Evolutionary conservation across 83 land plant species (phyloP).

Genomic region (Thuja plicata): DNA sequence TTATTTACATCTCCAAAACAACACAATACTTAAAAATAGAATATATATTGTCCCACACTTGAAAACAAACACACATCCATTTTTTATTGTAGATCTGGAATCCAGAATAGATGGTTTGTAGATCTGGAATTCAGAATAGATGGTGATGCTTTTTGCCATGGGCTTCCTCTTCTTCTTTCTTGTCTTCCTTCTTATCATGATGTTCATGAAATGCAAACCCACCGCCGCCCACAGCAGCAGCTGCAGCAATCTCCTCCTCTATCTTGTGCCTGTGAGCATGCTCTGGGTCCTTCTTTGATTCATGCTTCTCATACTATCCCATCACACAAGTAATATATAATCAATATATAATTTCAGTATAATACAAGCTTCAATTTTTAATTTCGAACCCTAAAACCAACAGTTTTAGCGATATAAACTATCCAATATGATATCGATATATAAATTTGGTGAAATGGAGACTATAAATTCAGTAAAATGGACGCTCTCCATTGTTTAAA

Average conservation of each 20-base stretch:
- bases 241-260: slow-evolving; percentile 21
- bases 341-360: neutral
- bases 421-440: too few species aligned
- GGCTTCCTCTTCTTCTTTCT: slow-evolving; percentile 27
- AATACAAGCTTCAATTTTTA: neutral
- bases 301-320: slow-evolving; percentile 23
- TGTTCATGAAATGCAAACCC: slow-evolving; percentile 30
- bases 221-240: slow-evolving; percentile 19
- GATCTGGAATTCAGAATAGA: neutral
- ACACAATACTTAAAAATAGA: too few species aligned
- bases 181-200: slow-evolving; percentile 26
- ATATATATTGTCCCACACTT: too few species aligned
- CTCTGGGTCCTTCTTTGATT: slow-evolving; percentile 26
- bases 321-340: neutral
- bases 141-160: slow-evolving; percentile 61
- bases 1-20: too few species aligned
- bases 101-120: slow-evolving; percentile 19
- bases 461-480: too few species aligned
- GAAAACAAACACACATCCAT: too few species aligned
- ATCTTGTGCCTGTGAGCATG: slow-evolving; percentile 23
- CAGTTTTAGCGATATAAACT: too few species aligned
- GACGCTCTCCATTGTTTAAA: too few species aligned
- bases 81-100: neutral
- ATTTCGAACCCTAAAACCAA: too few species aligned
- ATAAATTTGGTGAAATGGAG: too few species aligned